Base-by-base conservation (phyloP, 805 yeast species). In the Saccharomycopsis microspora region DNA sequence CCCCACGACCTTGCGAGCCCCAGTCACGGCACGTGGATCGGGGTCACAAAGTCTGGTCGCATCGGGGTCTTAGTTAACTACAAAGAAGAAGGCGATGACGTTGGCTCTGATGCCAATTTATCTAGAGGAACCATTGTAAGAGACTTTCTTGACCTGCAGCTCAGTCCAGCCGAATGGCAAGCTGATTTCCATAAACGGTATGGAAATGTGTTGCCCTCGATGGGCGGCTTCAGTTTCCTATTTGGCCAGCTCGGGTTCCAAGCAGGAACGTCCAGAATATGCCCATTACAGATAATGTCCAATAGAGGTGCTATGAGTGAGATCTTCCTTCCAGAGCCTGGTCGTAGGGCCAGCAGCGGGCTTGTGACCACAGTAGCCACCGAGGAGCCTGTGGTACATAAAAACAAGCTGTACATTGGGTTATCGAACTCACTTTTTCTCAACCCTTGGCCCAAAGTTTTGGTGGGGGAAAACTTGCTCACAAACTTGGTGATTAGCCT, bases 21-120 rank as follows among this genome's bases (percentile, higher is more conserved):
- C 1, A 88, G 79, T 47, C 85, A 77, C 53, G 97, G 98, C 1
- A 85, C 97, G 0, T 93, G 98, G 98, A 76, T 86, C 1, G 97
- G 95, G 0, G 72, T 51, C 5, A 83, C 1, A 71, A 66, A 67
- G 32, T 59, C 56, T 3, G 86, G 86, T 0, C 70, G 72, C 50
- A 49, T 89, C 1, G 84, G 94, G 0, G 83, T 83, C 2, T 69
- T 90, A 31, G 80, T 93, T 11, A 90, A 90, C 60, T 79, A 76
- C 59, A 65, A 85, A 43, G 93, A 83, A 55, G 62, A 64, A 5
- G 48, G 53, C 5, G 57, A 44, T 19, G 43, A 52, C 1, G 58
- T 56, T 36, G 8, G 10, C 10, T 34, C 36, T 8, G 36, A 34
- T n/a, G 36, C n/a, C n/a, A n/a, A 8, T 41, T 59, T 76, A 1